Evolutionary conservation across 176 grass and related monocot species (phyloP).

Genomic region (Musa troglodytarum): DNA sequence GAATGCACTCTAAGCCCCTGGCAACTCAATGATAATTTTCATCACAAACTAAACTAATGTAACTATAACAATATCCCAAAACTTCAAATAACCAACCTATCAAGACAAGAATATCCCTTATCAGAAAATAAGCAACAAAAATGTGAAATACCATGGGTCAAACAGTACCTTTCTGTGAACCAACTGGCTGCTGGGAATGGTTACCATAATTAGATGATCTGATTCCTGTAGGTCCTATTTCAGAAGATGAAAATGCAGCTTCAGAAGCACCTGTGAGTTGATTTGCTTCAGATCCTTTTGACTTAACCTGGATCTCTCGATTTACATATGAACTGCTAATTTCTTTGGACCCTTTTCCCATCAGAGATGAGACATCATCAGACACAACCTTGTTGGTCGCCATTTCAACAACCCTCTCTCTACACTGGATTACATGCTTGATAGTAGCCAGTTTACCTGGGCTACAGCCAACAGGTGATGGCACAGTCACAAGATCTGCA

Average conservation of each 20-base stretch:
- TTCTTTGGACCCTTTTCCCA: not conserved
- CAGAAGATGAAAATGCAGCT: conserved; percentile 27
- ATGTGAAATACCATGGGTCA: not conserved
- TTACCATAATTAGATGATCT: conserved; percentile 36
- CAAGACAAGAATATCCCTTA: not conserved
- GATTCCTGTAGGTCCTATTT: conserved; percentile 22
- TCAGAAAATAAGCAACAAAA: not conserved
- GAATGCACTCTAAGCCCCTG: too few relatives aligned
- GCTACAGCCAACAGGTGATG: not conserved
- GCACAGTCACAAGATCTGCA: conserved; percentile 12
- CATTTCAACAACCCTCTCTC: not conserved
- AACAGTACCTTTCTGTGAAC: conserved; percentile 48
- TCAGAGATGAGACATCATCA: not conserved
- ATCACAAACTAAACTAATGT: too few relatives aligned
- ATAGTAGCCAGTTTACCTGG: not conserved
- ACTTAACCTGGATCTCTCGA: not conserved
- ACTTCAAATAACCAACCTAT: not conserved
- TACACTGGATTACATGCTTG: conserved; percentile 9
- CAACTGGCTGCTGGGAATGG: conserved; percentile 29
- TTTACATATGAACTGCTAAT: not conserved
- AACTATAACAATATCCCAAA: not conserved
- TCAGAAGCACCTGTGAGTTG: conserved; percentile 27
- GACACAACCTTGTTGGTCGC: not conserved
- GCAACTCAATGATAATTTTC: too few relatives aligned
- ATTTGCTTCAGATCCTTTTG: conserved; percentile 3